Evolutionary conservation across 768 basidiomycete species (phyloP).

Genomic region (Neoboletus brunneissimus): DNA sequence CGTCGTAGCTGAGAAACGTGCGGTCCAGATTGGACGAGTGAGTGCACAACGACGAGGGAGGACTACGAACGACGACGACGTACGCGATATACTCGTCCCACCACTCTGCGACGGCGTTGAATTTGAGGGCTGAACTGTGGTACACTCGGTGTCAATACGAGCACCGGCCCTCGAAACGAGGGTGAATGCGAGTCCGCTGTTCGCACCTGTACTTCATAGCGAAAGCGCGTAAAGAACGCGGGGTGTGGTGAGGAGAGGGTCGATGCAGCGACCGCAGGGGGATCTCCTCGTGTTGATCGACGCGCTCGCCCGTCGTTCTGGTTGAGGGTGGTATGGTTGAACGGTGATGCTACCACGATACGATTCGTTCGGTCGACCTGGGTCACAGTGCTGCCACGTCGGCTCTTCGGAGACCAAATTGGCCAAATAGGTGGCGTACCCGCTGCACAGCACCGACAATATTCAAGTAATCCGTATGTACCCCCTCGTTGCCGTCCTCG

Average conservation of each 20-base stretch:
- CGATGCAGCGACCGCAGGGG: conserved; percentile 18
- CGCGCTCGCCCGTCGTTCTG: background rate
- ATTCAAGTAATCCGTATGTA: background rate
- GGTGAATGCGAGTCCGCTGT: background rate
- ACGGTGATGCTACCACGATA: background rate
- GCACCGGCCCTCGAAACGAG: background rate
- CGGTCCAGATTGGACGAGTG: background rate
- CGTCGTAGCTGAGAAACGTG: conserved; percentile 62
- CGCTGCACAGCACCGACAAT: background rate
- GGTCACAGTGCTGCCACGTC: background rate
- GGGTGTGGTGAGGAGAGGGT: background rate
- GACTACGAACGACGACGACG: conserved; percentile 32
- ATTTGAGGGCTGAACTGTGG: conserved; percentile 76
- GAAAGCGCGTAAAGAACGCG: conserved; percentile 9
- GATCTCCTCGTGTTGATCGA: conserved; percentile 23
- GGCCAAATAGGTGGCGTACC: background rate
- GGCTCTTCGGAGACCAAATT: background rate
- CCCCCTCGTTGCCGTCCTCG: background rate
- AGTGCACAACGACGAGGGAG: background rate
- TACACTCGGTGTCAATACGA: background rate
- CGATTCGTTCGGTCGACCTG: background rate
- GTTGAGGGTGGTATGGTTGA: conserved; percentile 12
- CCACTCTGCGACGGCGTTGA: conserved; percentile 91
- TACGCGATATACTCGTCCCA: conserved; percentile 90
- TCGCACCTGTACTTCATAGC: conserved; percentile 39